A percentile compares a stretch with the other conserved stretches of the same genome.
Evolutionary conservation across 208 protist species (phyloP).

Genomic region (Crithidia acanthocephali): DNA sequence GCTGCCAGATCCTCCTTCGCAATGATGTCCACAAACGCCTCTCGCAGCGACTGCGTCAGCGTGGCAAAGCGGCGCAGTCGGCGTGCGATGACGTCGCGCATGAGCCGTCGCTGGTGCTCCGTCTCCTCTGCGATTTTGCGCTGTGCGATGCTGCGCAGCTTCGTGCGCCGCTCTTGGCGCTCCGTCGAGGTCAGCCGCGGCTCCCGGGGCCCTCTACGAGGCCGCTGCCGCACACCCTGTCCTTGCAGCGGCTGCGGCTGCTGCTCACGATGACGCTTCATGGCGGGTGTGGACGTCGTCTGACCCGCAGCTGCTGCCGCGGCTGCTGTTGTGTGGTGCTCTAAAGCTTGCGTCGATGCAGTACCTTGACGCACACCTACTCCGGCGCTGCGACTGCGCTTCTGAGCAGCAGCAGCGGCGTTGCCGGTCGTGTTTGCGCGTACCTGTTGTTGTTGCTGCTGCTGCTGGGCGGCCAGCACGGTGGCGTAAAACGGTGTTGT

Average conservation of each 20-base stretch:
- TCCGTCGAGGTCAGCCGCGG: slow-evolving; percentile 16
- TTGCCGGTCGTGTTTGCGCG: neutral
- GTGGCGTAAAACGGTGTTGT: slow-evolving; percentile 13
- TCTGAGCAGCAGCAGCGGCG: slow-evolving; percentile 1
- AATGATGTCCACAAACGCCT: slow-evolving; percentile 40
- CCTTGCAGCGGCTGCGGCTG: neutral
- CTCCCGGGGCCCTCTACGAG: neutral
- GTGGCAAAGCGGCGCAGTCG: slow-evolving; percentile 44
- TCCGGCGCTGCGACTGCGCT: slow-evolving; percentile 15
- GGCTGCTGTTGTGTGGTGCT: neutral
- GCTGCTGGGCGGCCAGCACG: slow-evolving; percentile 1
- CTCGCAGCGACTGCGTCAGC: slow-evolving; percentile 44
- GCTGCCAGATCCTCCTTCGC: slow-evolving; percentile 17
- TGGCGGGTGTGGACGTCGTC: neutral
- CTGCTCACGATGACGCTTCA: slow-evolving; percentile 1
- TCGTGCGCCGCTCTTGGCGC: slow-evolving; percentile 25
- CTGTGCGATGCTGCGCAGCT: slow-evolving; percentile 30
- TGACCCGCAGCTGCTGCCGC: neutral
- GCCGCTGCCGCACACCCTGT: neutral
- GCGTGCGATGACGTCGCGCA: slow-evolving; percentile 51
- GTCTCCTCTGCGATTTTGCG: slow-evolving; percentile 32
- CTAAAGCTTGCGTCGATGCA: no score
- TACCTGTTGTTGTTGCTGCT: neutral
- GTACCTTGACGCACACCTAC: neutral
- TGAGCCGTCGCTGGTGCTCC: slow-evolving; percentile 37